A percentile compares a stretch with the other conserved stretches of the same genome.
Conservation (phyloP, 768 basidiomycete genomes). For the Pleurotus sapidus region DNA sequence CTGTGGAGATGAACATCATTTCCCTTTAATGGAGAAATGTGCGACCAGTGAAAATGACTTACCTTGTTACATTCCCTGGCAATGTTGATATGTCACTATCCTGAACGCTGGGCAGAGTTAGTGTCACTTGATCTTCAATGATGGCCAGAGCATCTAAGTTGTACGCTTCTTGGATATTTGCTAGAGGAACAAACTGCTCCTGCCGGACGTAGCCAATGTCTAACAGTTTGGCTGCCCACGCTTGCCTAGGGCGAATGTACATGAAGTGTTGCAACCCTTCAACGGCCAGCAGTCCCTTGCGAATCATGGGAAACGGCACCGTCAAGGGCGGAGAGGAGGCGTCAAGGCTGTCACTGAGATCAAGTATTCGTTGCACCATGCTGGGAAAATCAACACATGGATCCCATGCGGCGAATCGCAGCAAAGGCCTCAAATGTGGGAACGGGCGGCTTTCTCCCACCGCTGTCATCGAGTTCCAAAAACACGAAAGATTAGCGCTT, state of each 20-base stretch:
- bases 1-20: neutral
- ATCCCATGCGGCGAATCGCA: neutral
- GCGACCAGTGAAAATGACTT: no score
- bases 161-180: neutral
- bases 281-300: neutral
- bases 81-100: neutral
- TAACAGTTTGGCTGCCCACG: neutral
- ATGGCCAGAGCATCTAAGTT: neutral
- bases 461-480: neutral
- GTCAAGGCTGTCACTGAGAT: neutral
- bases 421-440: neutral
- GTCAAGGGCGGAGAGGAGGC: neutral
- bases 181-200: neutral
- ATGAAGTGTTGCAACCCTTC: neutral
- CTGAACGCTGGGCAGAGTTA: neutral
- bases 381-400: neutral
- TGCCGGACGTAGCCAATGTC: neutral
- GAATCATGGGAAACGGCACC: neutral
- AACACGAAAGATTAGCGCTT: neutral
- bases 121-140: neutral
- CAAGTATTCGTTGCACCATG: neutral
- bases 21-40: no score
- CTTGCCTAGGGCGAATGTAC: neutral
- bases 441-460: neutral
- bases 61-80: neutral